A percentile compares a stretch with the other conserved stretches of the same genome.
Conservation (phyloP, 1,139 yeast genomes). For the Citeromyces siamensis region DNA sequence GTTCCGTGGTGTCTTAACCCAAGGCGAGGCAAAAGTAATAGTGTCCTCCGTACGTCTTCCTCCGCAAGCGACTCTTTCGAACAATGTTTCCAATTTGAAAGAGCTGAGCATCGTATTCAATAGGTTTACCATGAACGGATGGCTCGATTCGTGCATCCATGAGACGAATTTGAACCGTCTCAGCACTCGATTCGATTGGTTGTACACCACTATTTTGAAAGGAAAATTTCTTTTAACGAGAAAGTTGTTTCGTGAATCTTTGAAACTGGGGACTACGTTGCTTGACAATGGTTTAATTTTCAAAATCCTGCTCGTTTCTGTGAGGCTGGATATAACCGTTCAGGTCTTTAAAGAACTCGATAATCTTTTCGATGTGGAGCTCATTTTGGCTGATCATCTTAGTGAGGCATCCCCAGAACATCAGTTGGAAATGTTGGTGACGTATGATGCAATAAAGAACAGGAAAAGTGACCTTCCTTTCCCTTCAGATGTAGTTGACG, state of each 20-base stretch:
- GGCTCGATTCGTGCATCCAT: conserved; percentile 1
- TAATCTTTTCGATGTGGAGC: not conserved
- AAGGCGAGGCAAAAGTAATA: not conserved
- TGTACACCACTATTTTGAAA: not conserved
- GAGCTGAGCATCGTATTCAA: not conserved
- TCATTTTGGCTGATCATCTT: not conserved
- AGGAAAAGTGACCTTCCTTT: not conserved
- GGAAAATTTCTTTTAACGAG: not conserved
- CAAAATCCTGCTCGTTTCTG: not conserved
- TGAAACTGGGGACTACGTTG: not conserved
- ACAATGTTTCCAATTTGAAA: not conserved
- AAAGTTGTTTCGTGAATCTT: not conserved
- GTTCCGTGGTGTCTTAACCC: not conserved
- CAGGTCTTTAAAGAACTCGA: conserved; percentile 1
- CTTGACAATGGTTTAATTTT: not conserved
- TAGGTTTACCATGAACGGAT: not conserved
- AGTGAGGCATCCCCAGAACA: not conserved
- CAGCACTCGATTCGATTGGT: not conserved
- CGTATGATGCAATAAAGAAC: not conserved
- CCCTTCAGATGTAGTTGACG: not conserved
- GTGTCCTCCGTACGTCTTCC: not conserved
- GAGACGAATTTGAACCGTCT: not conserved
- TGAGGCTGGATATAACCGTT: not conserved
- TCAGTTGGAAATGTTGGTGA: conserved; percentile 1
- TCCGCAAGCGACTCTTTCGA: not conserved